Base-by-base conservation (phyloP, 208 protist species). In the Angomonas ambiguus region DNA sequence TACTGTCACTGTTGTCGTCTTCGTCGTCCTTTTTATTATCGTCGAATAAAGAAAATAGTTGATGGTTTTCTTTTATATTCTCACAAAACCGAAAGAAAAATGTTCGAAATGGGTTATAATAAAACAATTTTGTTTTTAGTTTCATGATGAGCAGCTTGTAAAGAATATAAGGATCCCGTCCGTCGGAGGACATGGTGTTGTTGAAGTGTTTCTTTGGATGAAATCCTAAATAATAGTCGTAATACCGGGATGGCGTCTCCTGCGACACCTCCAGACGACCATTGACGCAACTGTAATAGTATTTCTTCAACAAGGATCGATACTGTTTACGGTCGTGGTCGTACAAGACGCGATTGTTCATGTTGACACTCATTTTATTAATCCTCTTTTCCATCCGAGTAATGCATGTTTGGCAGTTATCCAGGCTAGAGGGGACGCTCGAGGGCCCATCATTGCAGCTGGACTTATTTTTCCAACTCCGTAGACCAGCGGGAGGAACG, bases 91-190 rank as follows among this genome's bases (percentile, higher is more conserved):
- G 8, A n/a, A 16, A 45, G 16, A 45, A 45, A 45, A 45, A 45
- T 16, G 8, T 8, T 16, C 16, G 8, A 16, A 45, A 45, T 16
- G 38, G 38, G 16, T 45, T 45, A 16, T 45, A 45, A 45, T 16
- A 16, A 45, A n/a, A 45, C 8, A 45, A n/a, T 45, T 45, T 45
- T n/a, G 8, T 45, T 45, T 45, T 45, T 16, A 45, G 16, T 16
- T 45, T 45, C 38, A 45, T 45, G 38, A 45, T 45, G 38, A 45
- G 38, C 38, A 45, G 16, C 38, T 45, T 45, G 38, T 45, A 45
- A 45, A 45, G 38, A 45, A 16, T 16, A 45, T 45, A 8, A 45
- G 11, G 38, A n/a, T 16, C 16, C 16, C 16, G 8, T 16, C 38
- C 38, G 8, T 16, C 16, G 11, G 38, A 45, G n/a, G n/a, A n/a